These are phyloP conservation scores for Dacryopinax spathularia DNA, from an alignment of 768 basidiomycete species.

Conservation along the genomic window DNA sequence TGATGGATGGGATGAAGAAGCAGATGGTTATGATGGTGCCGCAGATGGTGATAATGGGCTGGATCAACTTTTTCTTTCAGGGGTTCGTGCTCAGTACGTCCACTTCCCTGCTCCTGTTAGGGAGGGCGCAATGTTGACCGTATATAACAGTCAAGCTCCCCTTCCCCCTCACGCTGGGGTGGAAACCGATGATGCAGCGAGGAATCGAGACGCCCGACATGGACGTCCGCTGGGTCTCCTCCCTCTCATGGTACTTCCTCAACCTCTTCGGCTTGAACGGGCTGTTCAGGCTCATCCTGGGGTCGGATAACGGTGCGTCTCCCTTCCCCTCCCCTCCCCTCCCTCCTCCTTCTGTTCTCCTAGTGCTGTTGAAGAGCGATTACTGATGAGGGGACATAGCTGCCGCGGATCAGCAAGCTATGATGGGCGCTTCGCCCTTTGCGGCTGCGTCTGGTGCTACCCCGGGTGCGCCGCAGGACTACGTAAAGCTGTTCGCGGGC, in stretches of 20 bases:
- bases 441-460: slow-evolving; percentile 34
- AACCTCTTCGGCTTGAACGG: slow-evolving; percentile 98
- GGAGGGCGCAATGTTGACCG: background rate
- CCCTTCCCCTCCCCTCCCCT: background rate
- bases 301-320: slow-evolving; percentile 67
- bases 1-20: slow-evolving; percentile 98
- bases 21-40: slow-evolving; percentile 99
- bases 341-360: slow-evolving; percentile 1
- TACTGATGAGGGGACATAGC: slow-evolving; percentile 31
- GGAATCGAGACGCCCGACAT: slow-evolving; percentile 90
- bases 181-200: slow-evolving; percentile 95
- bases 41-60: slow-evolving; percentile 98
- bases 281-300: slow-evolving; percentile 84
- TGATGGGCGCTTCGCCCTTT: slow-evolving; percentile 52
- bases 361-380: slow-evolving; percentile 6
- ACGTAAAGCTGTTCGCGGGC: slow-evolving; percentile 73
- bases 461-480: slow-evolving; percentile 62
- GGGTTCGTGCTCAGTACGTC: slow-evolving; percentile 92
- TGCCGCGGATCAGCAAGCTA: slow-evolving; percentile 65
- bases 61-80: slow-evolving; percentile 99
- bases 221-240: slow-evolving; percentile 99
- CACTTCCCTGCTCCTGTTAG: slow-evolving; percentile 1
- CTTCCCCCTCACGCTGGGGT: slow-evolving; percentile 90
- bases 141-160: slow-evolving; percentile 68
- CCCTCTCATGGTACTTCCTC: slow-evolving; percentile 97